Base-by-base conservation (phyloP, 2,329 filamentous ascomycete species). In the Aspergillus oerlinghausenensis region DNA sequence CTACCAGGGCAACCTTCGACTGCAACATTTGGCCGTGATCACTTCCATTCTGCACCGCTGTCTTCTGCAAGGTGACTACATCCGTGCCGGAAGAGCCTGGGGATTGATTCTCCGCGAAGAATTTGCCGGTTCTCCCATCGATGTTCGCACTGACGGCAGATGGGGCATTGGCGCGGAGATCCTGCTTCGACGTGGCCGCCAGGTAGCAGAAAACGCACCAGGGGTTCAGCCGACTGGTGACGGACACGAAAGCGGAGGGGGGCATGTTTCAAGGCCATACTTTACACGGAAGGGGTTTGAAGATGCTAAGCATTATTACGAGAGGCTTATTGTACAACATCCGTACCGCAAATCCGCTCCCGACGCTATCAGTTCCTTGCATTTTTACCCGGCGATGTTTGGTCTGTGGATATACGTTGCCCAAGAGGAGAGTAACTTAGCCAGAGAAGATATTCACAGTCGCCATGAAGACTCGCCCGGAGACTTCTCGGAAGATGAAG, bases 141-240 rank as follows among this genome's bases (percentile, higher is more conserved):
- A 96, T 69, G 72, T 93, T 50, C 83, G 91, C 42, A 79, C 78
- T 21, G 81, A 87, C 65, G 82, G 84, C 38, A 82, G 88, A 62
- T 97, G 92, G 93, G 87, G 87, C 14, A 82, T 96, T 48, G 92
- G 90, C 0, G 90, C 90, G 2, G 92, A 96, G 74, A 84, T 97
- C 21, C 75, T 96, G 55, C 85, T 96, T 75, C 83, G 88, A 17
- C 73, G 73, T 67, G 75, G 67, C 62, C 64, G 60, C 54, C 60
- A 71, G 55, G 60, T 59, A 55, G 58, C 63, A 19, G 56, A 57
- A 26, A 64, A 38, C 26, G 19, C 55, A 19, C n/a, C 57, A 26
- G 55, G 50, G 14, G 25, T 38, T 32, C 21, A 19, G 17, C n/a
- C 17, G 40, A 29, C 54, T 23, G 28, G 29, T 42, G 56, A 58